Percentiles rank a stretch among this genome's conserved stretches.
Conservation (phyloP, 2,329 filamentous ascomycete species). For the Monosporascus sp. region DNA sequence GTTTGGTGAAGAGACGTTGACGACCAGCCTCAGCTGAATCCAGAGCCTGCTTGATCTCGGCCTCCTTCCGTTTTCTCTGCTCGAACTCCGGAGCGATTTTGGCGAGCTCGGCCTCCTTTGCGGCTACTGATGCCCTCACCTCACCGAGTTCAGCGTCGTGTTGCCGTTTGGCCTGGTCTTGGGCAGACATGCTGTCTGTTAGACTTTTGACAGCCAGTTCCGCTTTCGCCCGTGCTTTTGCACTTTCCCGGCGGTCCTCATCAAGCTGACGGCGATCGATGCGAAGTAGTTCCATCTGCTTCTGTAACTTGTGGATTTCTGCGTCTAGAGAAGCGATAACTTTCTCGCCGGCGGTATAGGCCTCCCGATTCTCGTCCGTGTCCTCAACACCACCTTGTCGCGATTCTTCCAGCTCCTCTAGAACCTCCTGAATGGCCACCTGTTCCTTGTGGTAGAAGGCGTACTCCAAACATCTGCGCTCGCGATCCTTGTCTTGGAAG, state of each 20-base stretch:
- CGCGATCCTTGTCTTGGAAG: slow-evolving; percentile 91
- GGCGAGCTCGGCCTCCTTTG: slow-evolving; percentile 71
- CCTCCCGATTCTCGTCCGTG: slow-evolving; percentile 72
- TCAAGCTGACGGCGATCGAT: slow-evolving; percentile 85
- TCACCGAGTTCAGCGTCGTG: slow-evolving; percentile 67
- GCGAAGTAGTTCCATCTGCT: slow-evolving; percentile 76
- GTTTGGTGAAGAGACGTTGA: slow-evolving; percentile 82
- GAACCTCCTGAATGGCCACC: slow-evolving; percentile 65
- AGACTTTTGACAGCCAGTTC: slow-evolving; percentile 81
- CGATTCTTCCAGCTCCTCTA: slow-evolving; percentile 78
- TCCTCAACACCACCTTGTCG: slow-evolving; percentile 79
- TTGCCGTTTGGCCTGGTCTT: slow-evolving; percentile 65
- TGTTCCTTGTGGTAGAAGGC: slow-evolving; percentile 91
- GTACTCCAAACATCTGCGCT: slow-evolving; percentile 88
- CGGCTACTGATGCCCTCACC: slow-evolving; percentile 67
- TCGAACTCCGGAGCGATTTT: slow-evolving; percentile 73
- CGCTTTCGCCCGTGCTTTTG: slow-evolving; percentile 74
- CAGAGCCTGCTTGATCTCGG: slow-evolving; percentile 62
- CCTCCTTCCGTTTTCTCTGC: slow-evolving; percentile 66
- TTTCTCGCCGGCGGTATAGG: slow-evolving; percentile 73
- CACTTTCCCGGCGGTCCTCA: slow-evolving; percentile 77
- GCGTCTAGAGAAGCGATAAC: slow-evolving; percentile 70
- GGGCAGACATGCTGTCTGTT: slow-evolving; percentile 73
- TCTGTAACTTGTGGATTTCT: slow-evolving; percentile 72
- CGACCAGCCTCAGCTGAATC: slow-evolving; percentile 70